Evolutionary conservation across 257 asterid genomes (phyloP).

Genomic region (Nicotiana otophora): DNA sequence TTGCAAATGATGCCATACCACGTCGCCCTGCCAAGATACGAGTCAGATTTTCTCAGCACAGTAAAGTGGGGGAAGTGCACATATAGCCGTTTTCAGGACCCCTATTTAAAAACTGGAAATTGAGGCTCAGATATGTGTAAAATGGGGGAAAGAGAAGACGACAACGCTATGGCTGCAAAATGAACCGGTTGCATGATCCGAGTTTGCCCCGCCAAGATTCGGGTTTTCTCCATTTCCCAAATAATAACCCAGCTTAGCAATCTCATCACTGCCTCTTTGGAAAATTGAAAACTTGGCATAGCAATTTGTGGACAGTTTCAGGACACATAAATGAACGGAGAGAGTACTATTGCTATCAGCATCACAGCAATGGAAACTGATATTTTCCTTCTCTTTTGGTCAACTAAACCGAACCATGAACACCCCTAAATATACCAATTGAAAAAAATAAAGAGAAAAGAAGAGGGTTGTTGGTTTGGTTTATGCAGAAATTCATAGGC

Average conservation of each 20-base stretch:
- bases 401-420: not conserved
- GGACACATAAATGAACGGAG: not conserved
- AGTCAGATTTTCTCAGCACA: not conserved
- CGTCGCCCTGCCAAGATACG: conserved; percentile 24
- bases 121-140: not conserved
- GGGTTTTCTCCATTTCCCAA: not conserved
- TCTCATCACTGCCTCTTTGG: not conserved
- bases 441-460: not conserved
- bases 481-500: not conserved
- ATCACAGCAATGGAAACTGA: not conserved
- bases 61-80: not conserved
- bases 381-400: not conserved
- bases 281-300: not conserved
- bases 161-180: not conserved
- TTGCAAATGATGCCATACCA: not conserved
- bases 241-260: not conserved
- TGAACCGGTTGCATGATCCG: not conserved
- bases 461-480: not conserved
- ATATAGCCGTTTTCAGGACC: not conserved
- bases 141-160: not conserved
- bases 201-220: not conserved
- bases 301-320: not conserved
- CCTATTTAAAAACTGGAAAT: not conserved
- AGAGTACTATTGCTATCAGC: not conserved
- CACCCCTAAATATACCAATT: not conserved